Evolutionary conservation across 192 early-diverging fungal genomes (phyloP).

Genomic region (Podila epicladia): DNA sequence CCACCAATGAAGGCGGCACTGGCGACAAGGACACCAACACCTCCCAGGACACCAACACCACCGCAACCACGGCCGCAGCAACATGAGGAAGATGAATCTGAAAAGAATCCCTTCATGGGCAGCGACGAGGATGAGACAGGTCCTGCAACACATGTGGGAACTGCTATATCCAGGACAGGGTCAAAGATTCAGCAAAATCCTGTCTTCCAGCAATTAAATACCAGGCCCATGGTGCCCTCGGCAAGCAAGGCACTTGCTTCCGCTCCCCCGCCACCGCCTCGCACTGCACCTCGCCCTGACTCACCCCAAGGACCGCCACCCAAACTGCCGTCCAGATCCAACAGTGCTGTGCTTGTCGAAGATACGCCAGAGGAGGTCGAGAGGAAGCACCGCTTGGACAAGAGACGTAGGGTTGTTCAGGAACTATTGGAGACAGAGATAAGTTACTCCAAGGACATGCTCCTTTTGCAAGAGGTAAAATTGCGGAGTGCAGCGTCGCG

Average conservation of each 20-base stretch:
- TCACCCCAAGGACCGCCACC: constrained; percentile 29
- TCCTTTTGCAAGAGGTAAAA: constrained; percentile 67
- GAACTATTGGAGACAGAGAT: constrained; percentile 85
- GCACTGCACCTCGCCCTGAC: constrained; percentile 28
- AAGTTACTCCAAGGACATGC: constrained; percentile 78
- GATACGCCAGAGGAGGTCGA: constrained; percentile 45
- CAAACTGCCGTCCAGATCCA: constrained; percentile 34
- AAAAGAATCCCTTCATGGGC: constrained; percentile 45
- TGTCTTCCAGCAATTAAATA: constrained; percentile 30
- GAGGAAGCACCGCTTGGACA: constrained; percentile 53
- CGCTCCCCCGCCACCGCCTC: constrained; percentile 27
- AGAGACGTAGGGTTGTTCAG: constrained; percentile 75
- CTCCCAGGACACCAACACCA: constrained; percentile 28
- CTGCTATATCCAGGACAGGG: neutral
- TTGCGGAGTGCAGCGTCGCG: too few relatives aligned
- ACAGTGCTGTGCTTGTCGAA: constrained; percentile 9
- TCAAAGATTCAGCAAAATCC: constrained; percentile 35
- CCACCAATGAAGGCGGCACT: constrained; percentile 11
- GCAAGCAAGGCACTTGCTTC: neutral
- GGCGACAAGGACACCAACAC: constrained; percentile 20
- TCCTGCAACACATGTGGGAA: neutral
- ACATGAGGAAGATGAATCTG: constrained; percentile 7
- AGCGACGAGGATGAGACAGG: constrained; percentile 38
- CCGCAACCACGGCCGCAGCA: constrained; percentile 5
- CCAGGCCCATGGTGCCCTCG: neutral